Conservation (phyloP, 2,329 filamentous ascomycete species). For the Hypoxylon sp. region DNA sequence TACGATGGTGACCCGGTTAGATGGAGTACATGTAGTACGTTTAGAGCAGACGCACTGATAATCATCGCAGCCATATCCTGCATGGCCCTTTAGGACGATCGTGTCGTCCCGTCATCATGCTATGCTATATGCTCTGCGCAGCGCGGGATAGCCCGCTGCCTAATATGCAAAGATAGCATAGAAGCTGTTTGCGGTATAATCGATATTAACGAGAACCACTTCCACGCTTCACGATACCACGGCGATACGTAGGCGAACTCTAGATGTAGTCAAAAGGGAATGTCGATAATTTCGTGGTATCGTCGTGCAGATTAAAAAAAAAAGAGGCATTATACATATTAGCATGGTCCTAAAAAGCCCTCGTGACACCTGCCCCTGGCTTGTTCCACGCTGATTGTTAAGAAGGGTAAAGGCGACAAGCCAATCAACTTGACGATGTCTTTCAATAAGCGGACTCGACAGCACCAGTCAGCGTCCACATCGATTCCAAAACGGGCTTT, state of each 20-base stretch:
- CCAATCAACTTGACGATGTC: constrained; percentile 46
- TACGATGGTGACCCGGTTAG: constrained; percentile 32
- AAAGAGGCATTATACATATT: constrained; percentile 33
- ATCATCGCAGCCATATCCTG: constrained; percentile 29
- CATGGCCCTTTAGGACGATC: constrained; percentile 29
- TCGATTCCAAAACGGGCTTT: constrained; percentile 43
- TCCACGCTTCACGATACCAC: constrained; percentile 24
- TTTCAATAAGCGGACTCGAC: constrained; percentile 39
- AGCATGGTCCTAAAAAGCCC: constrained; percentile 45
- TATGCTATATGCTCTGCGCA: constrained; percentile 13
- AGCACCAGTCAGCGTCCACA: constrained; percentile 45
- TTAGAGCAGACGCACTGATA: constrained; percentile 27
- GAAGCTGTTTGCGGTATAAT: constrained; percentile 14
- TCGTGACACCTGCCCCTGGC: constrained; percentile 50
- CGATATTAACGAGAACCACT: constrained; percentile 8
- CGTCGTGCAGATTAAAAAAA: constrained; percentile 36
- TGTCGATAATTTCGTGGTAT: constrained; percentile 44
- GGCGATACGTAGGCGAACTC: constrained; percentile 19
- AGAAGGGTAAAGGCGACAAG: constrained; percentile 36
- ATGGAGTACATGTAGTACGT: constrained; percentile 13
- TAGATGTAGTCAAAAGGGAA: constrained; percentile 26
- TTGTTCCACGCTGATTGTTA: constrained; percentile 42
- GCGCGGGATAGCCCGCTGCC: constrained; percentile 32
- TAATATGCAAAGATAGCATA: constrained; percentile 25
- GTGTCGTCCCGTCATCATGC: constrained; percentile 18